Conservation (phyloP, 2,329 filamentous ascomycete species). For the Botrytis sinoallii region DNA sequence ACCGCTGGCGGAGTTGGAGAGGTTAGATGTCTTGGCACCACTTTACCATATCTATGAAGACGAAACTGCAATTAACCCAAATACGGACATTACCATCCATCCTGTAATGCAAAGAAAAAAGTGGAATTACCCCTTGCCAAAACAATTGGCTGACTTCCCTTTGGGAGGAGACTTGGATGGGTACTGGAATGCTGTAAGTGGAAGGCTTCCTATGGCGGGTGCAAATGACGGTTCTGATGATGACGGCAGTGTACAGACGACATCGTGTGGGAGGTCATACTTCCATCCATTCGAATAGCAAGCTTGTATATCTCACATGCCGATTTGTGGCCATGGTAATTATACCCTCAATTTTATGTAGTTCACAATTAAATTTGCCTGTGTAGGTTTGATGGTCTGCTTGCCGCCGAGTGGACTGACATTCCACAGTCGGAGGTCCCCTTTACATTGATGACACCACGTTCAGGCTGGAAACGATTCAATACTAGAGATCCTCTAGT, state of each 20-base stretch:
- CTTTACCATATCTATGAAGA: neutral
- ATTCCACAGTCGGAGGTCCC: neutral
- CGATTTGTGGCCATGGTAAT: slow-evolving; percentile 21
- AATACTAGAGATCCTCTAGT: neutral
- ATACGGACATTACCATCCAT: slow-evolving; percentile 12
- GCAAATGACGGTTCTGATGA: neutral
- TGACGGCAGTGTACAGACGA: slow-evolving; percentile 15
- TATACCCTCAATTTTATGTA: neutral
- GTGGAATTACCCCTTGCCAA: slow-evolving; percentile 15
- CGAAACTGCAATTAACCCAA: neutral
- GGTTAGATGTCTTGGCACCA: neutral
- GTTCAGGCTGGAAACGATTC: neutral
- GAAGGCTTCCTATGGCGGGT: neutral
- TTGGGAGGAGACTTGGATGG: slow-evolving; percentile 16
- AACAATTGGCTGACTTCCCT: slow-evolving; percentile 18
- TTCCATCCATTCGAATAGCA: slow-evolving; percentile 15
- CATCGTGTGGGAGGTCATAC: slow-evolving; percentile 16
- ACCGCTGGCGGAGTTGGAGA: slow-evolving; percentile 16
- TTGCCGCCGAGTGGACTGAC: neutral
- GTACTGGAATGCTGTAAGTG: slow-evolving; percentile 22
- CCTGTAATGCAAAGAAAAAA: slow-evolving; percentile 12
- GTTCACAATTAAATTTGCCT: neutral
- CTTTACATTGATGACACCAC: neutral
- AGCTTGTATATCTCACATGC: slow-evolving; percentile 15
- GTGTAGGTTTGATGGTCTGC: slow-evolving; percentile 19